These are phyloP conservation scores for Citrus cavaleriei DNA, from an alignment of 345 rosid species.

Conservation along the genomic window DNA sequence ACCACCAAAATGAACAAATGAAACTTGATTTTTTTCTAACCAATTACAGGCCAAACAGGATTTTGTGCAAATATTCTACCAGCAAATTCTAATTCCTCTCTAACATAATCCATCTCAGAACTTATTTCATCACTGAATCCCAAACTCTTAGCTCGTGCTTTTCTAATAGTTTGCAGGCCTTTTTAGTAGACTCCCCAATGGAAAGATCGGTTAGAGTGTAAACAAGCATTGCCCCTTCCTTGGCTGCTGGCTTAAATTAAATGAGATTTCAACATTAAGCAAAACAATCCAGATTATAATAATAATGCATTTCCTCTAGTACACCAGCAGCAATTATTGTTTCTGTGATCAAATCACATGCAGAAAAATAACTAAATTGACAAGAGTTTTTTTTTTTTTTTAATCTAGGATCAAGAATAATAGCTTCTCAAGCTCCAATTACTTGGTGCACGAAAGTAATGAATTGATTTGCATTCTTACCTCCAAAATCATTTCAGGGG, in stretches of 20 bases:
- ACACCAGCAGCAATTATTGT: not conserved
- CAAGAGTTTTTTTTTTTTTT: not conserved
- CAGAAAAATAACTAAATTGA: not conserved
- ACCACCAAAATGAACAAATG: too few species aligned
- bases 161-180: too few species aligned
- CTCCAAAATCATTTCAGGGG: conserved; percentile 38
- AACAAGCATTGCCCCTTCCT: too few species aligned
- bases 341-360: not conserved
- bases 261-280: too few species aligned
- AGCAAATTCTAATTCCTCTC: conserved; percentile 63
- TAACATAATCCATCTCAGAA: conserved; percentile 72
- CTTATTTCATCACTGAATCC: not conserved
- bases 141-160: too few species aligned
- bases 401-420: not conserved
- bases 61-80: conserved; percentile 59
- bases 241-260: too few species aligned
- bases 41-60: conserved; percentile 82
- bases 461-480: not conserved
- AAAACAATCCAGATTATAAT: not conserved
- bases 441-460: not conserved
- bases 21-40: conserved; percentile 17
- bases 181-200: too few species aligned
- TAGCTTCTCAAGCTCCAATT: conserved; percentile 7
- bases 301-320: not conserved
- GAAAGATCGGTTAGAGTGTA: too few species aligned